Percentiles rank a stretch among this genome's conserved stretches.
Conservation (phyloP, 768 basidiomycete genomes). For the Termitomyces sp. region DNA sequence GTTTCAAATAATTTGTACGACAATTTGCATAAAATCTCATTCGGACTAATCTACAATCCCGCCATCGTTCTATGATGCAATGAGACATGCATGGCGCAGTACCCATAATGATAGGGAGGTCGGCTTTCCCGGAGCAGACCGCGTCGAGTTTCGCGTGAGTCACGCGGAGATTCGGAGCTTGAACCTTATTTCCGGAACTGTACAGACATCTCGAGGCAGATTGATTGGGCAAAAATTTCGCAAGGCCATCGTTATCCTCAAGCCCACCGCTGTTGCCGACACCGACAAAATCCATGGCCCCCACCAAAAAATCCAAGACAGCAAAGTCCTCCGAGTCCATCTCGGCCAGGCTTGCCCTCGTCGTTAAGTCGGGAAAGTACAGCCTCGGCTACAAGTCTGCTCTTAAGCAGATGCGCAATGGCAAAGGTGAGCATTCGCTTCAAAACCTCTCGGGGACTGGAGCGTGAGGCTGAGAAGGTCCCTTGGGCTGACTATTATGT, state of each 20-base stretch:
- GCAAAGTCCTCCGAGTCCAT: constrained; percentile 93
- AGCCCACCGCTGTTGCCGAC: constrained; percentile 17
- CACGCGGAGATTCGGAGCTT: constrained; percentile 18
- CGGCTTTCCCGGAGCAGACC: neutral
- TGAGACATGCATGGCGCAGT: neutral
- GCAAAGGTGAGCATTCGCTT: constrained; percentile 74
- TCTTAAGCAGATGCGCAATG: constrained; percentile 95
- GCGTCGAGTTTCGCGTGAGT: neutral
- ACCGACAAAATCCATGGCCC: constrained; percentile 62
- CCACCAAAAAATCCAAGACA: constrained; percentile 92
- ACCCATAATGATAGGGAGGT: neutral
- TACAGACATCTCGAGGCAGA: constrained; percentile 15
- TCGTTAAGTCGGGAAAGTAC: constrained; percentile 99
- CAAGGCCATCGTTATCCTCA: constrained; percentile 8
- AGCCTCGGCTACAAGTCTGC: constrained; percentile 96
- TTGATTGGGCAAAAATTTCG: neutral
- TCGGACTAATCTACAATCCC: neutral
- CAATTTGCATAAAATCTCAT: neutral
- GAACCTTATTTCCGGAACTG: constrained; percentile 25
- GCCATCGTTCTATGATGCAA: neutral
- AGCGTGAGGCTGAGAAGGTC: constrained; percentile 99
- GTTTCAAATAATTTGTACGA: neutral
- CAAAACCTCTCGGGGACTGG: constrained; percentile 81
- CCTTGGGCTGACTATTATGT: constrained; percentile 59
- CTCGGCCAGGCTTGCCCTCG: constrained; percentile 85